Conservation (phyloP, 176 grass and related monocot genomes). For the Eragrostis curvula region DNA sequence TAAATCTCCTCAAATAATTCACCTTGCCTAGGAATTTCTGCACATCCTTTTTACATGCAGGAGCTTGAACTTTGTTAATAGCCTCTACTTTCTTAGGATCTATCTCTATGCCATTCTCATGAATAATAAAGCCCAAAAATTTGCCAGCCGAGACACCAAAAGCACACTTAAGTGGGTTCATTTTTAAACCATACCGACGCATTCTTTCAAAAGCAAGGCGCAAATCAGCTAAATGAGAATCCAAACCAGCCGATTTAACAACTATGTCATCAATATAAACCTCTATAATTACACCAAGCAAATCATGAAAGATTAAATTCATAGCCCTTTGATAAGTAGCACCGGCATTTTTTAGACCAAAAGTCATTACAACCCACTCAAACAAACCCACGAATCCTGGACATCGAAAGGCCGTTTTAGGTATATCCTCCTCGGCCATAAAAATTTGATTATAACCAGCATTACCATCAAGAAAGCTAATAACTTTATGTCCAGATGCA, state of each 20-base stretch:
- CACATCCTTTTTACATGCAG: too few species aligned
- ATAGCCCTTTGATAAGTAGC: background rate
- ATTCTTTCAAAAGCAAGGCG: background rate
- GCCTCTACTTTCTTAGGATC: too few species aligned
- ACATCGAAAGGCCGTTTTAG: background rate
- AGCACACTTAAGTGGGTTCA: too few species aligned
- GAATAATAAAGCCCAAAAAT: too few species aligned
- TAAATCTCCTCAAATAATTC: too few species aligned
- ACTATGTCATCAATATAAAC: constrained; percentile 11
- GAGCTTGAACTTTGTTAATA: too few species aligned
- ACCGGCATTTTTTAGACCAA: too few species aligned
- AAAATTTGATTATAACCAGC: constrained; percentile 14
- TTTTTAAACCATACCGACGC: too few species aligned
- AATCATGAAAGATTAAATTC: constrained; percentile 6
- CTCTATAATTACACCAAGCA: background rate
- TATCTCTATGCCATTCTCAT: too few species aligned
- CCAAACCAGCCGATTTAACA: background rate
- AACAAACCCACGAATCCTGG: background rate
- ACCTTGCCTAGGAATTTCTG: too few species aligned
- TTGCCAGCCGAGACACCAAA: too few species aligned
- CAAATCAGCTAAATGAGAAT: background rate
- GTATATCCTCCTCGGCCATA: background rate
- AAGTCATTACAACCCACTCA: background rate
- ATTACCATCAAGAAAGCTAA: constrained; percentile 21
- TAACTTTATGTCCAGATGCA: too few species aligned